Base-by-base conservation (phyloP, 345 rosid genomes). In the Excoecaria cochinchinensis region DNA sequence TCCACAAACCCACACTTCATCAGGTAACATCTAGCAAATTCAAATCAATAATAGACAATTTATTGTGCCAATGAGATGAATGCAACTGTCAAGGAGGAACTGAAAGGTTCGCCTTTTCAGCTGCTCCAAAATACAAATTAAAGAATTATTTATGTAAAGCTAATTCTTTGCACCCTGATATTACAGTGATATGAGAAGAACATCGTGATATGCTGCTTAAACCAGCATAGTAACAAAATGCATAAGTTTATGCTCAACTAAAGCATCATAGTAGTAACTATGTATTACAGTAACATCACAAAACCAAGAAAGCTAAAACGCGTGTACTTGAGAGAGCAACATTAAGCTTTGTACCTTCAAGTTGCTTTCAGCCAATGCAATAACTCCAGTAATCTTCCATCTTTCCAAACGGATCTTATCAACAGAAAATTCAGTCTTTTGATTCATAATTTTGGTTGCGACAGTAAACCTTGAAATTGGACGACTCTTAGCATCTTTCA, bases 301-400 rank as follows among this genome's bases (percentile, higher is more conserved):
- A 25, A 21, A 61, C 11, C n/a, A 76, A 25, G 51, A 19, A 67
- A 24, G 19, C 21, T 31, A 14, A 56, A 57, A n/a, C 7, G 4
- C 22, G n/a, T n/a, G n/a, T 61, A 17, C 24, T 46, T 3, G 40
- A 25, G 21, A 56, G 9, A 51, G 69, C 6, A 57, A 13, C 63
- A 39, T 74, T 24, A 6, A 51, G 65, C 19, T 74, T 72, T 58
- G 67, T 81, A 95, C 99, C 94, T 88, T 86, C 84, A 95, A 84
- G 79, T 83, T 86, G 76, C 89, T 76, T 74, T 87, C 92, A 21
- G 92, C 84, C 72, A 95, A 81, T 8, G 88, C 94, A 70, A 91
- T 62, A 24, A 92, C 90, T 74, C 97, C 94, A 11, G 97, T 95
- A 44, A 86, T 78, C 74, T 89, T 90, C 97, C 97, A 92, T 73